Conservation (phyloP, 176 grass and related monocot species). For the Calamus simplicifolius region DNA sequence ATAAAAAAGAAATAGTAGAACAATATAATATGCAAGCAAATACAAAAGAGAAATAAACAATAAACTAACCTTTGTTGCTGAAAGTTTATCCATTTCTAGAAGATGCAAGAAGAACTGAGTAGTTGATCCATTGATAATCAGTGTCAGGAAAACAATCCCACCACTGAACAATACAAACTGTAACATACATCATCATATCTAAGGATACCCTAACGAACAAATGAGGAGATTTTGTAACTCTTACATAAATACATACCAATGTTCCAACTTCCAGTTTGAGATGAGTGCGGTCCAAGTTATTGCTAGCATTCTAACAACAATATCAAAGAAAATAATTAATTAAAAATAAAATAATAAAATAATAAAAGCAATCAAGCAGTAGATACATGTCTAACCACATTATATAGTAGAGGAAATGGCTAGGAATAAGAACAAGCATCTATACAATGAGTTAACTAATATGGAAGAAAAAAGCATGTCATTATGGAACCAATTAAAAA, state of each 20-base stretch:
- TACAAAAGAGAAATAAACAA: neutral
- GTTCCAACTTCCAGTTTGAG: conserved; percentile 64
- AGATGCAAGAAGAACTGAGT: conserved; percentile 70
- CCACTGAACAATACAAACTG: conserved; percentile 99
- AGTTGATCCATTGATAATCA: conserved; percentile 88
- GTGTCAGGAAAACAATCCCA: conserved; percentile 79
- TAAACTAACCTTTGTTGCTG: conserved; percentile 60
- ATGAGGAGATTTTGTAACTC: neutral
- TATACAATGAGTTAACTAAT: no score
- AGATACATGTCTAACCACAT: no score
- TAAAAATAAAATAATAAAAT: conserved; percentile 21
- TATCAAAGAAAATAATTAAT: neutral
- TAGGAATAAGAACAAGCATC: no score
- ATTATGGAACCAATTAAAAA: no score
- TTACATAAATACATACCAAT: conserved; percentile 46
- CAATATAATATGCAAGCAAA: neutral
- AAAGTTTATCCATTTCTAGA: conserved; percentile 60
- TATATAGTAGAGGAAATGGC: no score
- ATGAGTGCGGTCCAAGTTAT: conserved; percentile 32
- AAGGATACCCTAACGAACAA: conserved; percentile 3
- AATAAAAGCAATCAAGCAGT: no score
- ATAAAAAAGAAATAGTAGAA: neutral
- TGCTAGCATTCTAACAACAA: conserved; percentile 34
- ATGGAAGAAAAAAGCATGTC: no score
- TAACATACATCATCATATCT: conserved; percentile 25